Evolutionary conservation across 2,329 filamentous ascomycete species (phyloP), one percentile per base, ranked within the genome.

Genomic region (Calonectria naviculata): DNA sequence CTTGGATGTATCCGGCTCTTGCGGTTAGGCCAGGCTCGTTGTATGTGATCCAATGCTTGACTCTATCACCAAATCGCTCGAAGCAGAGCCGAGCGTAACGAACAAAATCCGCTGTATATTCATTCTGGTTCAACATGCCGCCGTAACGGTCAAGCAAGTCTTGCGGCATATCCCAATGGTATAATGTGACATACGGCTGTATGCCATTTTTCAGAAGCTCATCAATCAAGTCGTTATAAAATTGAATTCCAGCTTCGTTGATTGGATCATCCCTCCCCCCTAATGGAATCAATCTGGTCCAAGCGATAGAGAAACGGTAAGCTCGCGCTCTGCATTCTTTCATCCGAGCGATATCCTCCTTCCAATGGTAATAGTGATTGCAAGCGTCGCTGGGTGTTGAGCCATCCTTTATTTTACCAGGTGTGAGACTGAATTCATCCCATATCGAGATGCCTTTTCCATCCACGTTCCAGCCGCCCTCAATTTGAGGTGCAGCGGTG

Each of bases 281-380:
- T 5, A 91, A 83, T 0, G 91, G 91, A 63, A 92, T 91, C 71
- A 93, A 89, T 49, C 90, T 88, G 15, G 89, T 88, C 91, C 91
- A 92, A 5, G 90, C 89, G 29, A 92, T 83, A 4, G 90, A 92
- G 79, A 92, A 92, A 28, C 90, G 88, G 78, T 92, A 92, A 4
- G 87, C 89, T 70, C 87, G 87, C 19, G 90, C 89, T 65, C 89
- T 87, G 64, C 89, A 88, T 65, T 87, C 80, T 79, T 90, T 91
- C 76, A 93, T 83, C 36, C 92, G 84, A 3, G 85, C 88, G 1
- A 76, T 68, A 74, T 93, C 91, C 67, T 89, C 83, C 67, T 82
- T 81, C 74, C 83, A 85, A 2, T 84, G 73, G 46, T 86, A 80
- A 71, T 85, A 86, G 31, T 82, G 83, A 7, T 80, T 76, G 24